A percentile compares a stretch with the other conserved stretches of the same genome.
Conservation (phyloP, 2,329 filamentous ascomycete genomes). For the Trichoderma lentiforme region DNA sequence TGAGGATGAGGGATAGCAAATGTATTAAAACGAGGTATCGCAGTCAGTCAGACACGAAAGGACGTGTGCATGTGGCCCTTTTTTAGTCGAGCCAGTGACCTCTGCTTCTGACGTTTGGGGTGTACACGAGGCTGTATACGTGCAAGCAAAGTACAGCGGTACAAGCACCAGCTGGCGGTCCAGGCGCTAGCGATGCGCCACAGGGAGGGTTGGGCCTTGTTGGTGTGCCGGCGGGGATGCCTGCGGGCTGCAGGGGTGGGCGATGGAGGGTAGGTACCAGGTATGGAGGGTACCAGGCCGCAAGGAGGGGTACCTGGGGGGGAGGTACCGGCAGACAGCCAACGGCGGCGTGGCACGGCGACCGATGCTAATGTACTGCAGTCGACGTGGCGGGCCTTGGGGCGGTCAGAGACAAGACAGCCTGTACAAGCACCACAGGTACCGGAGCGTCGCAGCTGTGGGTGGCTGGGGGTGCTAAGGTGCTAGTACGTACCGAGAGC, state of each 20-base stretch:
- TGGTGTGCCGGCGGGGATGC: constrained; percentile 17
- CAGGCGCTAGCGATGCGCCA: constrained; percentile 23
- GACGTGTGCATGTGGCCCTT: constrained; percentile 32
- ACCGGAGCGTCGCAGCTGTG: not conserved
- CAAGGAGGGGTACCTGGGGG: not conserved
- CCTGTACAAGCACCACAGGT: not conserved
- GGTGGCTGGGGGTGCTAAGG: not conserved
- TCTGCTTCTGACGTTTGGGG: constrained; percentile 36
- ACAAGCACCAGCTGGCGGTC: constrained; percentile 3
- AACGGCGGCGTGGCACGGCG: constrained; percentile 10
- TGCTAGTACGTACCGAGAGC: not conserved
- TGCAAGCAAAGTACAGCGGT: not conserved
- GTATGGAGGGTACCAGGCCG: not conserved
- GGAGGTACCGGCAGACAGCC: constrained; percentile 6
- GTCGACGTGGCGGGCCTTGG: constrained; percentile 14
- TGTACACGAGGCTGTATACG: constrained; percentile 39
- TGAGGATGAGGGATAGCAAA: constrained; percentile 12
- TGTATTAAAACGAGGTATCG: constrained; percentile 21
- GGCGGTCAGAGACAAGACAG: constrained; percentile 10
- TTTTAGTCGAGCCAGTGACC: constrained; percentile 29
- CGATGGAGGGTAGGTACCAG: not conserved
- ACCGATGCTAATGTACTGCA: constrained; percentile 6
- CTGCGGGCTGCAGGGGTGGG: constrained; percentile 18
- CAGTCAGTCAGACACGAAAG: constrained; percentile 25
- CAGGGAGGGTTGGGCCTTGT: constrained; percentile 10